phyloP scores from a whole-genome alignment of 495 filamentous ascomycete genomes.

The Staphylotrichum longicolle region DNA sequence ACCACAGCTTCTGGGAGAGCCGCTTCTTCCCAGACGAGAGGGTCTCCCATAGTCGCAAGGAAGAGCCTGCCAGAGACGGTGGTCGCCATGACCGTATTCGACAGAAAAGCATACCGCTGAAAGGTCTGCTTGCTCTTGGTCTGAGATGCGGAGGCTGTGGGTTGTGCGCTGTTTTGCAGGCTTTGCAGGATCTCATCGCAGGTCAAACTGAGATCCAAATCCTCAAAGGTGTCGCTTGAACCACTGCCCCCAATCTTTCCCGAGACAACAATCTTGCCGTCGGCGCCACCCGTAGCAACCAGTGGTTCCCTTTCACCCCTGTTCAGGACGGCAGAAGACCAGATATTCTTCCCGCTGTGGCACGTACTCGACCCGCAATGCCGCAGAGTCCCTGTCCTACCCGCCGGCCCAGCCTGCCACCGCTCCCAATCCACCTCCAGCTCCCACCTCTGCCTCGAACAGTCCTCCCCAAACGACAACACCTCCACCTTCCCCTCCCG shows the following conservation, averaged over 20 bases:
- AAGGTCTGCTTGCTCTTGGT: constrained; percentile 46
- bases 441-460: constrained; percentile 67
- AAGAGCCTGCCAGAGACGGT: constrained; percentile 61
- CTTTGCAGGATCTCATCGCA: constrained; percentile 26
- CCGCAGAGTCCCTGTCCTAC: constrained; percentile 40
- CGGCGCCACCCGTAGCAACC: constrained; percentile 82
- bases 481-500: constrained; percentile 39
- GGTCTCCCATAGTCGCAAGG: constrained; percentile 40
- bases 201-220: constrained; percentile 24
- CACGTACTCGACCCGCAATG: constrained; percentile 54
- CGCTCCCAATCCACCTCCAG: constrained; percentile 39
- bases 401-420: constrained; percentile 18
- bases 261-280: constrained; percentile 59
- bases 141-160: neutral
- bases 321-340: constrained; percentile 60
- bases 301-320: constrained; percentile 32
- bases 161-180: neutral
- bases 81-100: constrained; percentile 55
- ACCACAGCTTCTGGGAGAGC: constrained; percentile 31
- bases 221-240: neutral
- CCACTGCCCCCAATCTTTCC: constrained; percentile 11
- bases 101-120: constrained; percentile 65
- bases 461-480: constrained; percentile 78
- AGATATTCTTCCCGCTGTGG: constrained; percentile 90
- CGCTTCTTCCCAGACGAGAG: constrained; percentile 43